Base-by-base conservation (phyloP, 306 rosid genomes). In the Pachyrhizus erosus region DNA sequence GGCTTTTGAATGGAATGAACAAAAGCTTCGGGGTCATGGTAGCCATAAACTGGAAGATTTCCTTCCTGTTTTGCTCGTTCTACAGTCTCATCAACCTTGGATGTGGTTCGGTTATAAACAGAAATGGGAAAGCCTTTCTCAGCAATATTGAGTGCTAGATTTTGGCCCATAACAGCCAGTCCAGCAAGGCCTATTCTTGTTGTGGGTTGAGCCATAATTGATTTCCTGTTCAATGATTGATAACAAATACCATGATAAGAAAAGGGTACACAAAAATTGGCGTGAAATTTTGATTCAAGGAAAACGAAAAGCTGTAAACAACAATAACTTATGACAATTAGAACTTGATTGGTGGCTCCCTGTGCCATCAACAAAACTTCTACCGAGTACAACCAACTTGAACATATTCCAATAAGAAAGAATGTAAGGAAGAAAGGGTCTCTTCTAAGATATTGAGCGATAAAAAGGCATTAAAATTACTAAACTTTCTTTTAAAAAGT, bases 121-220 rank as follows among this genome's bases (percentile, higher is more conserved):
- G 98, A 94, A 80, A 92, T 94, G 31, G 96, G 98, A 82, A 94
- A 94, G 75, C 98, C 98, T 87, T 94, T 94, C 84, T 94, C 98
- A 15, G 97, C 98, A 84, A 94, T 94, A 81, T 94, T 92, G 76
- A 94, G 97, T 39, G 97, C 98, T 71, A 92, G 91, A 66, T 94
- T 94, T 86, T 94, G 98, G 67, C 98, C 98, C 98, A 94, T 92
- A 40, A 94, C 98, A 67, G 98, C 98, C 87, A 94, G 80, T 79
- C 94, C 98, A 37, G 94, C 91, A 70, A 94, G 97, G 27, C 98
- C 98, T 20, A 94, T 94, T 84, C 97, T 89, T 40, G 96, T 91
- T 10, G 69, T 72, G 43, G 87, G 87, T 78, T 82, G 87, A 31
- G 92, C 96, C 98, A 94, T 94, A 5, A 31, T 85, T 80, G 78